Evolutionary conservation across 495 filamentous ascomycete species (phyloP), one percentile per base, ranked within the genome.

Genomic region (Podospora appendiculata): DNA sequence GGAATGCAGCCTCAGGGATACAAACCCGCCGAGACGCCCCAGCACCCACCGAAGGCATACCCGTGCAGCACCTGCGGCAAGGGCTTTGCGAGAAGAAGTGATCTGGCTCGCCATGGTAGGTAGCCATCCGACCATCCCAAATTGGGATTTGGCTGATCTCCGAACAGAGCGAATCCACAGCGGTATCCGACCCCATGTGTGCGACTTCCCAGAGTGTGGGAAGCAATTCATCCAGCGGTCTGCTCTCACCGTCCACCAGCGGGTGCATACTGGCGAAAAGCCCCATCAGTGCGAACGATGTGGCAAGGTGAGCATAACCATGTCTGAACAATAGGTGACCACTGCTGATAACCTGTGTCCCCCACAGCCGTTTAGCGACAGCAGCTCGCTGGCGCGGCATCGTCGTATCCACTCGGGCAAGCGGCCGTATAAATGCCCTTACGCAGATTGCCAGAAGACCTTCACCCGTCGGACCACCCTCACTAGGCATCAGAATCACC

Each of bases 211-310:
- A 39, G 86, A 85, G 14, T 98, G 93, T 68, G 84, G 84, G 33
- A 98, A 97, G 65, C 90, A 92, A 61, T 98, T 98, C 65, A 98
- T 98, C 57, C 93, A 98, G 62, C 83, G 93, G 35, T 96, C 93
- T n/a, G 93, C 93, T 8, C 75, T 98, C 66, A 98, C 93, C 1
- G 93, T 98, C 4, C 93, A 98, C 68, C 82, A 85, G 55, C 85
- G 93, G 47, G 93, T 97, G 34, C 93, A 98, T 60, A 97, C 93
- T 2, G 93, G 93, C 43, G 93, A 98, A 68, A 98, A 98, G 67
- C 93, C 93, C 8, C 93, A 98, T 62, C 90, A 91, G 86, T 98
- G 93, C 65, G 94, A 97, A 70, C 79, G 88, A 55, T 98, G 93
- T 68, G 87, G 90, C 64, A 97, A 98, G 84, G 92, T 96, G 79